phyloP scores from a whole-genome alignment of 371 early-diverging fungal genomes.

The Blakeslea trispora region DNA sequence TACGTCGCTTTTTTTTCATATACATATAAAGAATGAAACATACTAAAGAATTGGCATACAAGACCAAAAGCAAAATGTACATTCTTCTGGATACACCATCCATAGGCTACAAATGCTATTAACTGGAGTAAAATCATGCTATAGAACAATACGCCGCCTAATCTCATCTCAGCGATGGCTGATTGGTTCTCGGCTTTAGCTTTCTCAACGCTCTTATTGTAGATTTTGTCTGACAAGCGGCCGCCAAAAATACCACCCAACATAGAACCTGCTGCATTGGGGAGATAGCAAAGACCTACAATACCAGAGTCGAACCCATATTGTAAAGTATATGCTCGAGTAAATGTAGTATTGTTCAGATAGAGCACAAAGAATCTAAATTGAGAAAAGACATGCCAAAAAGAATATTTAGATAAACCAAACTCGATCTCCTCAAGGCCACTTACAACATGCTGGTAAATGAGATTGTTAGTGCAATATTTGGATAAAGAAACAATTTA shows the following conservation, averaged over 20 bases:
- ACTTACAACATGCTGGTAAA: constrained; percentile 46
- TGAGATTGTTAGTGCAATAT: constrained; percentile 32
- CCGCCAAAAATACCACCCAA: constrained; percentile 40
- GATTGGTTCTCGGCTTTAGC: constrained; percentile 19
- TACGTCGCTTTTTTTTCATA: not conserved
- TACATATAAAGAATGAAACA: constrained; percentile 16
- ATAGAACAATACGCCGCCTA: constrained; percentile 32
- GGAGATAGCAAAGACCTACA: constrained; percentile 41
- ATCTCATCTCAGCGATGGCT: constrained; percentile 38
- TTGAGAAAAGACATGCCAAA: not conserved
- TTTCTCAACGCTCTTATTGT: constrained; percentile 24
- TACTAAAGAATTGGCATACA: constrained; percentile 42
- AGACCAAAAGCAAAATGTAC: constrained; percentile 44
- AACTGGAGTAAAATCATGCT: constrained; percentile 23
- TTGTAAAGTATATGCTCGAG: constrained; percentile 36
- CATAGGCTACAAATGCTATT: constrained; percentile 33
- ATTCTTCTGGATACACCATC: constrained; percentile 45
- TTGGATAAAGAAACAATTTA: constrained; percentile 26
- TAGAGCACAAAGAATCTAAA: constrained; percentile 35
- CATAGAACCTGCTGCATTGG: constrained; percentile 35
- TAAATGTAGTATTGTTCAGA: constrained; percentile 35
- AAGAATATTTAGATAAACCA: not conserved
- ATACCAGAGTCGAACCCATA: constrained; percentile 33
- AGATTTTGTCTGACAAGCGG: constrained; percentile 33
- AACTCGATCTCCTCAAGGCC: not conserved